Base-by-base conservation (phyloP, 75 land plant species). In the Selaginella tamariscina region DNA sequence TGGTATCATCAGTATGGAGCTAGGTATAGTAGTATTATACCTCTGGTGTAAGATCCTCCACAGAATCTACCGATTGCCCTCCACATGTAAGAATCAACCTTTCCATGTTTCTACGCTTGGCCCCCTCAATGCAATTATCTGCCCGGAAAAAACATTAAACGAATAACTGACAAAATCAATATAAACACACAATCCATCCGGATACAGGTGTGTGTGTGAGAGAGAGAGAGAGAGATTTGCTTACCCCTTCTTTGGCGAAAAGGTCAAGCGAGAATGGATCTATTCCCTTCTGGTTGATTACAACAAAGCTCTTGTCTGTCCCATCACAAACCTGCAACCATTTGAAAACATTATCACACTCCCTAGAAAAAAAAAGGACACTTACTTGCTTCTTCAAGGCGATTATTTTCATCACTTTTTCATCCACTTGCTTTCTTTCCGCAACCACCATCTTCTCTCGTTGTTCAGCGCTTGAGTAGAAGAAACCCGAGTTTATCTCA, bases 401-500 rank as follows among this genome's bases (percentile, higher is more conserved):
- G 74, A 95, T 95, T 18, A 95, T 95, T 60, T 84, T 91, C 33
- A 72, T 65, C 8, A 95, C 85, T 79, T 80, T 87, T 30, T 91
- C 97, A 83, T 95, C 99, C 64, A 95, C 99, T 56, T 68, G 70
- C 28, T 80, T 84, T 70, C 99, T 82, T 77, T 95, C 99, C 44
- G 97, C 99, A 55, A 83, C 78, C 67, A 95, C 97, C 99, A 95
- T 95, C 54, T 85, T 86, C 68, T 95, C 99, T 62, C 99, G 84
- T 71, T 91, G 89, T 59, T 95, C 93, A 2, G 99, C 99, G 75
- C 81, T 84, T 22, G 85, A 81, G 80, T 95, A 95, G 66, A 91
- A 95, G 73, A 95, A 95, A 0, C 97, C 99, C 65, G 99, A 92
- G 85, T 95, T 95, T 76, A 95, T 75, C 80, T 95, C 99, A 83